phyloP scores from a whole-genome alignment of 345 rosid species.

The Cochlearia excelsa region DNA sequence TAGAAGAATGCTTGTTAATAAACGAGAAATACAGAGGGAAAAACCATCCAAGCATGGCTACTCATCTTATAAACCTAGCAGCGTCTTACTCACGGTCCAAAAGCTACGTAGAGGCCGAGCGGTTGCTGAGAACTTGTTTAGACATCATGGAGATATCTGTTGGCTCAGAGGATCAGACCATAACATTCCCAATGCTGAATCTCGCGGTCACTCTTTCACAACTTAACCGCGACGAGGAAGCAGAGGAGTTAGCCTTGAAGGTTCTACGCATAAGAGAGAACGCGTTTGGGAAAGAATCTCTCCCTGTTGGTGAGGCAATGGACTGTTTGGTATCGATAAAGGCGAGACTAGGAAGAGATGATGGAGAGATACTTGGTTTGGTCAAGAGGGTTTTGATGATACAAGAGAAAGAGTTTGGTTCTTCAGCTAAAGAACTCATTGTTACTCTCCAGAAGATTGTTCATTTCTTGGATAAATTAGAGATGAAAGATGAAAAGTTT shows the following conservation, averaged over 20 bases:
- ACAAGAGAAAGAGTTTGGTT: conserved; percentile 71
- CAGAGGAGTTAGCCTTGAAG: conserved; percentile 57
- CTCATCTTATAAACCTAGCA: conserved; percentile 78
- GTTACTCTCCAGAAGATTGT: conserved; percentile 61
- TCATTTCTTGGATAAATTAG: conserved; percentile 58
- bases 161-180: conserved; percentile 64
- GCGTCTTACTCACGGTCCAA: conserved; percentile 65
- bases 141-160: conserved; percentile 48
- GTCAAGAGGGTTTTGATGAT: conserved; percentile 65
- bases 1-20: conserved; percentile 78
- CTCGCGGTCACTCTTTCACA: conserved; percentile 76
- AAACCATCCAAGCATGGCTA: conserved; percentile 62
- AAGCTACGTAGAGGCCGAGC: conserved; percentile 70
- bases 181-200: conserved; percentile 72
- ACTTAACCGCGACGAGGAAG: conserved; percentile 65
- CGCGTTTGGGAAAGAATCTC: conserved; percentile 72
- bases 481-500: conserved; percentile 65
- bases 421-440: conserved; percentile 61
- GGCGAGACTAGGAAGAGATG: conserved; percentile 52
- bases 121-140: conserved; percentile 67
- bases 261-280: conserved; percentile 63
- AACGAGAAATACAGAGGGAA: conserved; percentile 65
- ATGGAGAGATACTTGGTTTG: conserved; percentile 42
- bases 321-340: conserved; percentile 75
- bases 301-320: conserved; percentile 83